Conservation (phyloP, 306 rosid genomes). For the Rosa rugosa region DNA sequence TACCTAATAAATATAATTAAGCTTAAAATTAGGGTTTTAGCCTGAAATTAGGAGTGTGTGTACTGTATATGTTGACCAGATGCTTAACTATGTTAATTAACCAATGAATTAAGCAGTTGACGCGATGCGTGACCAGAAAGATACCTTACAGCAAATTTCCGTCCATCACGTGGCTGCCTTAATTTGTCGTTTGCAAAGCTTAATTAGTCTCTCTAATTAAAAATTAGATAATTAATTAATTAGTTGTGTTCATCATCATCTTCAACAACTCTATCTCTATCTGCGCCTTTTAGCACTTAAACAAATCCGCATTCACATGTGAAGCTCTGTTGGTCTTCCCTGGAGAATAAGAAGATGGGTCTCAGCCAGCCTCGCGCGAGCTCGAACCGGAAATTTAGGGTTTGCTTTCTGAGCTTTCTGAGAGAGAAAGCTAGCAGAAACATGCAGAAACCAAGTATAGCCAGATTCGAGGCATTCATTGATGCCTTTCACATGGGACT, state of each 20-base stretch:
- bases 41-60: neutral
- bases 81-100: slow-evolving; percentile 6
- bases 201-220: slow-evolving; percentile 8
- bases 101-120: slow-evolving; percentile 9
- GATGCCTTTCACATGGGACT: slow-evolving; percentile 47
- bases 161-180: slow-evolving; percentile 31
- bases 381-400: slow-evolving; percentile 37
- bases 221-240: neutral
- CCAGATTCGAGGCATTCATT: slow-evolving; percentile 36
- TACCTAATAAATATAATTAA: neutral
- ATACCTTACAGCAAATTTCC: slow-evolving; percentile 36
- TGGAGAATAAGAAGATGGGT: slow-evolving; percentile 22
- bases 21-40: neutral
- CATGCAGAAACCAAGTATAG: neutral
- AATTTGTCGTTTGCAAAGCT: slow-evolving; percentile 40
- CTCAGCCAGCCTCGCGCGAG: slow-evolving; percentile 6
- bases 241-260: slow-evolving; percentile 11
- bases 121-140: slow-evolving; percentile 30
- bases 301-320: slow-evolving; percentile 30
- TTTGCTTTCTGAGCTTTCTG: neutral
- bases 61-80: neutral
- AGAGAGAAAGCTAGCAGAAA: neutral
- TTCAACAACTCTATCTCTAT: slow-evolving; percentile 2
- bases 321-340: slow-evolving; percentile 27
- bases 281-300: slow-evolving; percentile 6